Percentiles rank a stretch among this genome's conserved stretches.
Conservation (phyloP, 108 stramenopile genomes). For the Cylindrotheca fusiformis region DNA sequence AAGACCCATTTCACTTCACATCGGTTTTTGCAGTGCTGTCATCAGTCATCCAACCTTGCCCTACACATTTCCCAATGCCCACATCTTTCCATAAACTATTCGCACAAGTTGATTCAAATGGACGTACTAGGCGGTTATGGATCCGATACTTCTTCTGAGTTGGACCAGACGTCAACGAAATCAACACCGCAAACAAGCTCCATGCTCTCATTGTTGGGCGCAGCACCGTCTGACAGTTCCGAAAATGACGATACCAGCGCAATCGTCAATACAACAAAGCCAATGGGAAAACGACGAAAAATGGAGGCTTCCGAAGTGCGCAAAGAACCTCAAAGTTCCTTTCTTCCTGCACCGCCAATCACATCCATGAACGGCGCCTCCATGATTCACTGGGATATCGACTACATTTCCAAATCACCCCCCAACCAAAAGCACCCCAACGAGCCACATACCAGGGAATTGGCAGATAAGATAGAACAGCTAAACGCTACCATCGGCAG, state of each 20-base stretch:
- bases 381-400: slow-evolving; percentile 1
- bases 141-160: slow-evolving; percentile 19
- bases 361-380: background rate
- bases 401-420: too few species aligned
- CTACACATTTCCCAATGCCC: too few species aligned
- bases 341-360: background rate
- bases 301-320: background rate
- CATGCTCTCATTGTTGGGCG: slow-evolving; percentile 11
- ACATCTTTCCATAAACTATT: background rate
- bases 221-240: slow-evolving; percentile 2
- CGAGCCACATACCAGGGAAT: too few species aligned
- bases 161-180: background rate
- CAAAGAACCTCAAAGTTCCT: background rate
- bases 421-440: too few species aligned
- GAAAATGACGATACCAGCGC: slow-evolving; percentile 8
- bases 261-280: background rate
- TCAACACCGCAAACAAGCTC: background rate
- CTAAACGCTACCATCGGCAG: background rate
- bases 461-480: too few species aligned
- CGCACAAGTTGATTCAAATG: slow-evolving; percentile 17
- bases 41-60: too few species aligned
- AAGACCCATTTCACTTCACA: too few species aligned
- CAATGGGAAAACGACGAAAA: background rate
- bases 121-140: slow-evolving; percentile 35
- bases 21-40: too few species aligned